These are phyloP conservation scores for Rhodotorula sphaerocarpa DNA, from an alignment of 768 basidiomycete genomes.

Conservation along the genomic window DNA sequence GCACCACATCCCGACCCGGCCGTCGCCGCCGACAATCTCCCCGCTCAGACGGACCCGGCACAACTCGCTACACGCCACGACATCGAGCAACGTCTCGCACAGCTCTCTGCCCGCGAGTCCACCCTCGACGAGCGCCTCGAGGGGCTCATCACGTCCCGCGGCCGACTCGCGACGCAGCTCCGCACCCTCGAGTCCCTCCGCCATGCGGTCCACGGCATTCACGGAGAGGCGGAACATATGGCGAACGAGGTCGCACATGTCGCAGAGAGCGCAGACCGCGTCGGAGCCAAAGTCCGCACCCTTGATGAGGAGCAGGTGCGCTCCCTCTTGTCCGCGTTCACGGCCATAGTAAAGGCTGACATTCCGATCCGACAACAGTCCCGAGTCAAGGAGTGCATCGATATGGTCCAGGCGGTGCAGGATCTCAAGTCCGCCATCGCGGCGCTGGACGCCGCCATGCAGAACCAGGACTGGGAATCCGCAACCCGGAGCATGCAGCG, in stretches of 20 bases:
- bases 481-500: conserved; percentile 83
- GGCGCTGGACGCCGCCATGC: conserved; percentile 57
- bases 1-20: too few relatives aligned
- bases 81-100: conserved; percentile 10
- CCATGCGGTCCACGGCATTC: conserved; percentile 20
- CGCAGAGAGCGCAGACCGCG: conserved; percentile 61
- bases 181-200: conserved; percentile 11
- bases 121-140: conserved; percentile 23
- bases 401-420: conserved; percentile 83
- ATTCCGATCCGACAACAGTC: conserved; percentile 19
- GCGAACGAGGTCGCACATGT: conserved; percentile 10
- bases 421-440: conserved; percentile 78
- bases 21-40: too few relatives aligned
- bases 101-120: conserved; percentile 12
- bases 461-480: conserved; percentile 85
- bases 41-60: too few relatives aligned
- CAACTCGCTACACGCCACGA: conserved; percentile 19
- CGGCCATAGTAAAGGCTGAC: neutral
- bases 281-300: conserved; percentile 79
- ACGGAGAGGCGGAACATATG: conserved; percentile 20
- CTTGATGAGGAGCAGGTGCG: conserved; percentile 90
- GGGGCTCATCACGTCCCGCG: conserved; percentile 15
- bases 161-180: conserved; percentile 11
- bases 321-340: neutral
- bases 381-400: conserved; percentile 71